Base-by-base conservation (phyloP, 2,329 filamentous ascomycete genomes). In the Nemania serpens region DNA sequence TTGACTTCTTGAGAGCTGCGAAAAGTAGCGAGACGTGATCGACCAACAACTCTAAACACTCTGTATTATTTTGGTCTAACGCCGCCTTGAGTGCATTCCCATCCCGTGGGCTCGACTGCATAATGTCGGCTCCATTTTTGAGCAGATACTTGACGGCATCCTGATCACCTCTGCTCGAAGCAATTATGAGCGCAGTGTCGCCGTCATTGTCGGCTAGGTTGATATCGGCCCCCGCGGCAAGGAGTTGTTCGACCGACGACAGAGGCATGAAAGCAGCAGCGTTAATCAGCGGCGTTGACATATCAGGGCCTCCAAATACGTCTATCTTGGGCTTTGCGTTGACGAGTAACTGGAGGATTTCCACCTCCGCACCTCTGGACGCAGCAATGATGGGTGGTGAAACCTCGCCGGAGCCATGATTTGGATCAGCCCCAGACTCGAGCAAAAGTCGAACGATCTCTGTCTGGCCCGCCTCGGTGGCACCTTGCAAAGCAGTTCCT, bases 401-500 rank as follows among this genome's bases (percentile, higher is more conserved):
- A 33, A 73, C 69, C 12, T 59, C 41, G 9, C 76, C 76, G 4
- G 70, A 71, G 5, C 77, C 76, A 0, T 74, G 64, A 55, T 79
- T 73, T 0, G 77, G 76, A 57, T 79, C 66, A 10, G 76, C 77
- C 9, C 66, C 66, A 20, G 75, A 69, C 15, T 77, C 70, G 9
- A 79, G 72, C 3, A 80, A 63, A 2, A 78, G 64, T 1, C 68
- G 62, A 12, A 78, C 77, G 10, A 79, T 75, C 2, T 77, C 74
- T 0, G 52, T 59, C 34, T 72, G 68, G 2, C 76, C 71, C 0
- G 70, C 69, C 45, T 77, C 75, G 39, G 73, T 74, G 0, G 78
- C 78, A 0, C 70, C 77, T 54, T 80, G 78, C 0, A 80, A 66
- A 0, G 77, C 77, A 4, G 76, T 79, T 4, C 75, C 73, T 1